These are phyloP conservation scores for Peniophora sp. DNA, from an alignment of 1,284 basidiomycete species.

Conservation along the genomic window DNA sequence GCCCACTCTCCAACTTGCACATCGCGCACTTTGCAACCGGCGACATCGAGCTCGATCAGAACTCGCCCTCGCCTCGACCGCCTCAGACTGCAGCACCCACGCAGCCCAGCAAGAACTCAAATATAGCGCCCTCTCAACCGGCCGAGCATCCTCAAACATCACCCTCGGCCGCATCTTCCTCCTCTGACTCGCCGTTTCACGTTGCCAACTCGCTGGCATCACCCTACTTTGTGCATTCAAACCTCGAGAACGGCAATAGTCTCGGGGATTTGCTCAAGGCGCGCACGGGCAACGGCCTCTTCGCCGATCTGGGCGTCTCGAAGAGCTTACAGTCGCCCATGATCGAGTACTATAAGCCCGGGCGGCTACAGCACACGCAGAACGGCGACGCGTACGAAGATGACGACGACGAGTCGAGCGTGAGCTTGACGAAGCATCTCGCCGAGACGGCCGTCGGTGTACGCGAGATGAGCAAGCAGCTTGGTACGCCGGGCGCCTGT, in stretches of 20 bases:
- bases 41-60: constrained; percentile 37
- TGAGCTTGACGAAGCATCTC: constrained; percentile 83
- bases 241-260: constrained; percentile 70
- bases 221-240: constrained; percentile 84
- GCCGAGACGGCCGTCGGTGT: constrained; percentile 97
- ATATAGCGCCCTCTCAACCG: neutral
- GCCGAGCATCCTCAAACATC: constrained; percentile 16
- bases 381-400: constrained; percentile 14
- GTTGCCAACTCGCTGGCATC: constrained; percentile 38
- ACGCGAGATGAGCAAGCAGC: constrained; percentile 97
- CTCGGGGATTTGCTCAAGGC: constrained; percentile 65
- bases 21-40: constrained; percentile 32
- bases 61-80: constrained; percentile 23
- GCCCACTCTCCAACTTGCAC: constrained; percentile 36
- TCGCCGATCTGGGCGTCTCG: constrained; percentile 34
- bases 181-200: constrained; percentile 11
- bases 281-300: constrained; percentile 23
- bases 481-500: constrained; percentile 46
- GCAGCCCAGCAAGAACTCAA: neutral
- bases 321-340: constrained; percentile 33
- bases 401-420: constrained; percentile 55
- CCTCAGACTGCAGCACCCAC: constrained; percentile 1
- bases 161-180: constrained; percentile 9
- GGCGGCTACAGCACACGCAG: constrained; percentile 15
- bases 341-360: constrained; percentile 10